Evolutionary conservation across 2,329 filamentous ascomycete species (phyloP), one percentile per base, ranked within the genome.

Genomic region (Penicillium corylophilum): DNA sequence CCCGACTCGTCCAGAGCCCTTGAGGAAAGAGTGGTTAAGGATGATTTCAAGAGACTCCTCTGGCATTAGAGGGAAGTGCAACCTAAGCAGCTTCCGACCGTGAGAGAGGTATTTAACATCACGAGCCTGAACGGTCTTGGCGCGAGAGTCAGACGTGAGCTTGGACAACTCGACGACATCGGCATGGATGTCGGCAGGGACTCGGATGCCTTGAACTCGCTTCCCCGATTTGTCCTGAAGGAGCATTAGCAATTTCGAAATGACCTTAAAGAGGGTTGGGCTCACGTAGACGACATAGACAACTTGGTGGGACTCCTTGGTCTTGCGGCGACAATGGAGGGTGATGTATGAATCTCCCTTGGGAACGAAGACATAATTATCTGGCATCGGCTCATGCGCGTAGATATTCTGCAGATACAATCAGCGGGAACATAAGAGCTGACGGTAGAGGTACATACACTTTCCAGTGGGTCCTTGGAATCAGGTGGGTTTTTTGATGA

Each of bases 301-400:
- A 8, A 57, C 50, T 24, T 54, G 57, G 5, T 53, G 44, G 5
- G 62, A 59, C 33, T 67, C 64, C 48, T 71, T 73, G 10, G 71
- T 74, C 23, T 64, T 64, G 26, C 51, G 59, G 20, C 73, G 69
- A 47, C 73, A 76, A 48, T 75, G 63, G 13, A 73, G 66, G n/a
- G 74, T 76, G 15, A 76, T 58, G 55, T 75, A 77, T 24, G 71
- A 62, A 50, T 76, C 63, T 12, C 74, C 74, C 57, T 71, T 75
- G 24, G 67, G 66, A 5, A 76, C 72, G 49, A 76, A 74, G 18
- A 66, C 52, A 59, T 75, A 76, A 23, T 57, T 62, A 20, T 59
- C 29, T 5, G 66, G 69, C 23, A 69, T 53, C 1, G 60, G 57
- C 9, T 66, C 55, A 23, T 49, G 49, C 41, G 68, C 59, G 23